Conservation (phyloP, 169 alveolate species). For the Plasmodium vinckei region DNA sequence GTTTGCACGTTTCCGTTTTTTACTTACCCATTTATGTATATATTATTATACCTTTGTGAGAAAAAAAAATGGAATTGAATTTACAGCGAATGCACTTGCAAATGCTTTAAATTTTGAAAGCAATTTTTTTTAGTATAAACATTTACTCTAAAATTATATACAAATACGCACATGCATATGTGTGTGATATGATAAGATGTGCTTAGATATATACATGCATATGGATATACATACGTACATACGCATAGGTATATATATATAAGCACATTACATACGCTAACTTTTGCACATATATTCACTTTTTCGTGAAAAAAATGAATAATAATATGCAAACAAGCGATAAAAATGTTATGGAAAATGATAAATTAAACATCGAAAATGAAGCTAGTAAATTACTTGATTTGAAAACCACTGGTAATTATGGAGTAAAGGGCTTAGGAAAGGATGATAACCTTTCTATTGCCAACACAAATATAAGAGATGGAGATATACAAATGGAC, state of each 20-base stretch:
- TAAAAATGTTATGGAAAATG: neutral
- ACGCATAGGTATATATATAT: neutral
- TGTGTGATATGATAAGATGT: neutral
- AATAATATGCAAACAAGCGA: neutral
- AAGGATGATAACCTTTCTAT: no score
- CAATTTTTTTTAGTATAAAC: no score
- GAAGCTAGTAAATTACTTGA: neutral
- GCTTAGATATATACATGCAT: neutral
- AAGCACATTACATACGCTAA: neutral
- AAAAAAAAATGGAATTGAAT: no score
- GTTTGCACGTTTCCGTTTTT: no score
- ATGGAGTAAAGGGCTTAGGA: no score
- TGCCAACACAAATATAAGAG: no score
- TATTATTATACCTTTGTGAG: no score
- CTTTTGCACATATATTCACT: neutral
- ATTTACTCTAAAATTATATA: neutral
- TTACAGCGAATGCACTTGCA: no score
- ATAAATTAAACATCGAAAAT: neutral
- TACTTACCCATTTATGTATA: no score
- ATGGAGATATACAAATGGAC: no score
- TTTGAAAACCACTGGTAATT: no score
- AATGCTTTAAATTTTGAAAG: no score
- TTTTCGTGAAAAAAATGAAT: neutral
- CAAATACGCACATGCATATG: neutral
- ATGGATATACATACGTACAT: neutral